Conservation (phyloP, 176 grass and related monocot genomes). For the Elymus sibiricus region DNA sequence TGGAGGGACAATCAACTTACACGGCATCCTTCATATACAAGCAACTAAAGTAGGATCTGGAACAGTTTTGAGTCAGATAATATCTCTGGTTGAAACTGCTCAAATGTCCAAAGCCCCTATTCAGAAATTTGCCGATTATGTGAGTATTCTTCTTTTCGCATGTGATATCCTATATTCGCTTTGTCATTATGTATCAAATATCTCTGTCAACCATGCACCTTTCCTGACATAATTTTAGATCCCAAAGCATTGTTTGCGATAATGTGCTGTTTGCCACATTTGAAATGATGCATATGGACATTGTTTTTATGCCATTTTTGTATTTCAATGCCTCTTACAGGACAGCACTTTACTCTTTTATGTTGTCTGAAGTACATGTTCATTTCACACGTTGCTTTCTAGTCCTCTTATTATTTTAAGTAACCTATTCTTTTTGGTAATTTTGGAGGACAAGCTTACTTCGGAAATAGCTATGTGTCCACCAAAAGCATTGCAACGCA, state of each 20-base stretch:
- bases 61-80: slow-evolving; percentile 95
- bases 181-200: not conserved
- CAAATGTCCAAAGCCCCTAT: slow-evolving; percentile 99
- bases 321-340: not conserved
- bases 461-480: not conserved
- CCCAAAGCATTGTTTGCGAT: not conserved
- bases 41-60: slow-evolving; percentile 92
- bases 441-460: not conserved
- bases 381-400: not conserved
- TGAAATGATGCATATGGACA: not conserved
- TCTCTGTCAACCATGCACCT: not conserved
- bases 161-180: not conserved
- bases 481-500: not conserved
- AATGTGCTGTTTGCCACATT: not conserved
- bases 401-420: not conserved
- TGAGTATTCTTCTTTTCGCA: slow-evolving; percentile 27
- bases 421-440: not conserved
- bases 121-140: slow-evolving; percentile 99
- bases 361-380: not conserved
- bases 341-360: not conserved
- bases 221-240: not conserved
- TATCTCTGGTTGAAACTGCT: slow-evolving; percentile 96
- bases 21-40: slow-evolving; percentile 86
- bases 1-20: slow-evolving; percentile 96
- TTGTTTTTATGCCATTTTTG: slow-evolving; percentile 3